Evolutionary conservation across 179 eudicot genomes (phyloP), one percentile per base, ranked within the genome.

Genomic region (Actinidia arguta): DNA sequence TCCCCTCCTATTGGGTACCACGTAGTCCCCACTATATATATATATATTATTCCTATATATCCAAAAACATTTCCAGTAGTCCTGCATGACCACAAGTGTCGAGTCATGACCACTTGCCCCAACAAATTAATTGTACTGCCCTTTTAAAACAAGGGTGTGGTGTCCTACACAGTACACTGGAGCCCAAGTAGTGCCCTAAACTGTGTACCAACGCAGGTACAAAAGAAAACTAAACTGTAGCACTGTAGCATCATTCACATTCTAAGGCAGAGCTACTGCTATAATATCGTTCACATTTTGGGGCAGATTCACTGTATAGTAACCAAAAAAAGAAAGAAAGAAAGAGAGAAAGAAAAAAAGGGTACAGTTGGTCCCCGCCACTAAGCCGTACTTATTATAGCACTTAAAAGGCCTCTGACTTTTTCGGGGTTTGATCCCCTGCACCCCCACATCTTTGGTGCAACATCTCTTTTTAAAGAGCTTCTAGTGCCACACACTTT

Each of bases 281-380:
- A n/a, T n/a, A n/a, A n/a, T n/a, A n/a, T n/a, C n/a, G n/a, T n/a
- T n/a, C n/a, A n/a, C n/a, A n/a, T n/a, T n/a, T n/a, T n/a, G n/a
- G n/a, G n/a, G 5, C 47, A 16, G 17, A 17, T 67, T 46, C 47
- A 39, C 72, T 31, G 14, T 63, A 25, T 8, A 22, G 11, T 61
- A 61, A 10, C 70, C 70, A 64, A 27, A 64, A 64, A 64, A 13
- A 27, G 70, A 6, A 63, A 63, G n/a, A n/a, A n/a, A 36, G 0
- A 67, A 6, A 36, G 7, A 36, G 10, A 0, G 8, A 36, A 16
- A 67, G 47, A 67, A 67, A 67, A 20, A 39, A 5, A 39, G 39
- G 72, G 22, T 67, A 47, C 72, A 67, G 72, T 67, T 39, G 72
- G 72, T 67, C 72, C 72, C 72, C 72, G 48, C 72, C 72, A 67